Evolutionary conservation across 345 rosid genomes (phyloP).

Genomic region (Pseudoturritis turrita): DNA sequence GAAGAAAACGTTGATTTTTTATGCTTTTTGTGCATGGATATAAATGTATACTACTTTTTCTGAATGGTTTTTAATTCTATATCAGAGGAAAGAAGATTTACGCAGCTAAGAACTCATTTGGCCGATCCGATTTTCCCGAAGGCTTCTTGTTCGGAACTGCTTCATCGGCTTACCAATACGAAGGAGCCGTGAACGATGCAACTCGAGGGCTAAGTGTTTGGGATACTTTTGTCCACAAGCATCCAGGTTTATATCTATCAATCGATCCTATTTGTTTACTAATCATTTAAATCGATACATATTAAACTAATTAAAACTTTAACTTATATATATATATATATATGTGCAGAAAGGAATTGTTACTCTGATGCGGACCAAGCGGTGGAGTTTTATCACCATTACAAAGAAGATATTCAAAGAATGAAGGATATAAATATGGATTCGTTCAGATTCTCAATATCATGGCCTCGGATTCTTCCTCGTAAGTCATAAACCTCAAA

Average conservation of each 20-base stretch:
- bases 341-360: slow-evolving; percentile 24
- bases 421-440: slow-evolving; percentile 37
- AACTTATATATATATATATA: no score
- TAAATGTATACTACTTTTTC: background rate
- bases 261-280: no score
- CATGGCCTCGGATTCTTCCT: slow-evolving; percentile 47
- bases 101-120: background rate
- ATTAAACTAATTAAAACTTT: no score
- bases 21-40: background rate
- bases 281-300: no score
- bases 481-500: no score
- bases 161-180: slow-evolving; percentile 32
- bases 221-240: slow-evolving; percentile 28
- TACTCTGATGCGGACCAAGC: slow-evolving; percentile 28
- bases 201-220: slow-evolving; percentile 28
- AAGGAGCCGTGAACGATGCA: slow-evolving; percentile 21
- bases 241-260: slow-evolving; percentile 18
- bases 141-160: slow-evolving; percentile 34
- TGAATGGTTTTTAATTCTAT: background rate
- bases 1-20: background rate
- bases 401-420: slow-evolving; percentile 34
- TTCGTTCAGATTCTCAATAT: slow-evolving; percentile 45
- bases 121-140: slow-evolving; percentile 10
- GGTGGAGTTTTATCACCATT: slow-evolving; percentile 32
- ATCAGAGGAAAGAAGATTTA: slow-evolving; percentile 13